Evolutionary conservation across 306 rosid genomes (phyloP).

Genomic region (Trichosanthes cucumerina): DNA sequence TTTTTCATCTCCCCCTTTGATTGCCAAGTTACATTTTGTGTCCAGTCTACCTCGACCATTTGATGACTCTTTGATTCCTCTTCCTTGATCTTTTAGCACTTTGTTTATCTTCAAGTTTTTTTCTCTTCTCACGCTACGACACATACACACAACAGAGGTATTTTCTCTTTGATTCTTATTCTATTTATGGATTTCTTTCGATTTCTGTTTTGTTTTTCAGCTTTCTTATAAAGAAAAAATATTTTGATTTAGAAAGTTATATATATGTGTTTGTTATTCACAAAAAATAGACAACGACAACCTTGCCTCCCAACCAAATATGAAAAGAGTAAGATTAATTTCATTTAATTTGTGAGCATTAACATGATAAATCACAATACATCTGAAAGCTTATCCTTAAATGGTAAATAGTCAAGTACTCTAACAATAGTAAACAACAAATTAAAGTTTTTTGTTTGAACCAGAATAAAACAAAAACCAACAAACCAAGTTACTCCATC

Average conservation of each 20-base stretch:
- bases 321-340: not conserved
- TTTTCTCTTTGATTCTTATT: no score
- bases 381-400: not conserved
- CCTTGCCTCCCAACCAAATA: not conserved
- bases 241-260: not conserved
- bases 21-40: no score
- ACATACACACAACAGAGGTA: no score
- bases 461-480: not conserved
- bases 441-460: not conserved
- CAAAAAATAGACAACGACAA: not conserved
- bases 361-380: not conserved
- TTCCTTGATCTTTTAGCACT: no score
- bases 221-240: not conserved
- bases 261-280: not conserved
- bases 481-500: no score
- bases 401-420: not conserved
- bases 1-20: no score
- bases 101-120: no score
- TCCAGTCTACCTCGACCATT: no score
- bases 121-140: no score
- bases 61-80: no score
- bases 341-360: not conserved
- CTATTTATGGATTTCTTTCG: no score
- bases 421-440: not conserved
- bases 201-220: no score